Evolutionary conservation across 2,329 filamentous ascomycete species (phyloP).

Genomic region (Harringtonia aguacate): DNA sequence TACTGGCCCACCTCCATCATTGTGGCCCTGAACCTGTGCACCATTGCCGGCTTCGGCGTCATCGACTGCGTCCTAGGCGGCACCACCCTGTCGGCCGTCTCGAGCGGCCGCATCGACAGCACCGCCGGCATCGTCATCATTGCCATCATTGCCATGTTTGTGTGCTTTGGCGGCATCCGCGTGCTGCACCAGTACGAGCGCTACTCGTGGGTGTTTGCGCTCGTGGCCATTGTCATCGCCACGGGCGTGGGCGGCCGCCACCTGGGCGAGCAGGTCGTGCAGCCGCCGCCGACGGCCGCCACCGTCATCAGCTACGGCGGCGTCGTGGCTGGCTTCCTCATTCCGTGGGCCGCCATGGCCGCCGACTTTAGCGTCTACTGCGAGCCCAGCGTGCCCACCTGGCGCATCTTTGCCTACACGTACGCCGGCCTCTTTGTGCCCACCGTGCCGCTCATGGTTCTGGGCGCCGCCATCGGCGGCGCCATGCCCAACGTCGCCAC

Average conservation of each 20-base stretch:
- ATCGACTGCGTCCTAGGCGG: conserved; percentile 52
- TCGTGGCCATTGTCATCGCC: conserved; percentile 11
- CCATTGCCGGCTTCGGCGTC: conserved; percentile 51
- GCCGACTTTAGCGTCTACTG: too few species aligned
- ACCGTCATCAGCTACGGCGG: conserved; percentile 42
- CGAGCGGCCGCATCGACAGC: conserved; percentile 34
- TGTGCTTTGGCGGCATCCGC: conserved; percentile 12
- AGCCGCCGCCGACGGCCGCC: conserved; percentile 16
- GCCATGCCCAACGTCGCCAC: conserved; percentile 41
- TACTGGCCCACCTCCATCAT: conserved; percentile 48
- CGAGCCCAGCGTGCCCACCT: neutral
- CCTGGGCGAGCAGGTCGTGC: conserved; percentile 14
- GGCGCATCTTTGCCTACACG: conserved; percentile 39
- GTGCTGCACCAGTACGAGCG: conserved; percentile 13
- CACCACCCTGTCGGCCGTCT: conserved; percentile 44
- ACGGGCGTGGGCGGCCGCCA: conserved; percentile 10
- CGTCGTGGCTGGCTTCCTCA: conserved; percentile 34
- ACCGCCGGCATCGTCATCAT: conserved; percentile 48
- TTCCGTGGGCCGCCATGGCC: neutral
- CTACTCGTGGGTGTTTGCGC: conserved; percentile 12
- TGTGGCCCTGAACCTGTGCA: conserved; percentile 51
- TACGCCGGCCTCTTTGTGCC: conserved; percentile 45
- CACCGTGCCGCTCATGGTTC: conserved; percentile 47
- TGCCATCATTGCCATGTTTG: conserved; percentile 17
- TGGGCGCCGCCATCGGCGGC: conserved; percentile 54